Percentiles rank a stretch among this genome's conserved stretches.
phyloP scores from a whole-genome alignment of 2,329 filamentous ascomycete species.

The Camptophora hylomeconis region DNA sequence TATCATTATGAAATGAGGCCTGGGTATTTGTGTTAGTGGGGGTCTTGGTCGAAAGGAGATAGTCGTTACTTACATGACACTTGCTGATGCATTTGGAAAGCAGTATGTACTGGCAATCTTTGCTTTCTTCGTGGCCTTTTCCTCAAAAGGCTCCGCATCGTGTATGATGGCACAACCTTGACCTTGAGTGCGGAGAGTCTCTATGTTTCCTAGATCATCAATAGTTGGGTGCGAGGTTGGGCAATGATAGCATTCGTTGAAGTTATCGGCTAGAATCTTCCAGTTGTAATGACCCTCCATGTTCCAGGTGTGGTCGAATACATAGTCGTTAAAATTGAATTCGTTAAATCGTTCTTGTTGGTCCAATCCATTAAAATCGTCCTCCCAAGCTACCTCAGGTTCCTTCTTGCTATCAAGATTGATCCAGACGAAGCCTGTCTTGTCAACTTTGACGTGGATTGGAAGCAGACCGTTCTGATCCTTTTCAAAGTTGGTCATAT shows the following conservation, averaged over 20 bases:
- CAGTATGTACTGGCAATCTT: conserved; percentile 14
- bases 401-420: conserved; percentile 11
- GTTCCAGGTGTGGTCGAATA: conserved; percentile 28
- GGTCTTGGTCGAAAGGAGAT: neutral
- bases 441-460: conserved; percentile 13
- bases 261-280: conserved; percentile 17
- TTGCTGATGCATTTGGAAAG: conserved; percentile 15
- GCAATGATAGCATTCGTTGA: conserved; percentile 40
- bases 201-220: conserved; percentile 39
- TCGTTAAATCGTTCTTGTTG: conserved; percentile 34
- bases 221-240: conserved; percentile 46
- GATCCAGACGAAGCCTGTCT: conserved; percentile 15
- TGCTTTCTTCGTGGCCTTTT: conserved; percentile 10
- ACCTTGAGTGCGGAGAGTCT: conserved; percentile 40
- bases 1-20: conserved; percentile 51
- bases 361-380: conserved; percentile 21
- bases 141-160: conserved; percentile 26
- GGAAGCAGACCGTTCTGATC: conserved; percentile 40
- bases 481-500: conserved; percentile 45
- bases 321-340: conserved; percentile 42
- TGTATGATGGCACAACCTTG: conserved; percentile 42
- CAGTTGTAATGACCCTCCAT: conserved; percentile 16
- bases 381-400: conserved; percentile 12
- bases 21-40: conserved; percentile 15
- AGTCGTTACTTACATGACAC: conserved; percentile 11